These are phyloP conservation scores for Phycomyces blakesleeanus DNA, from an alignment of 192 early-diverging fungal genomes.

Conservation along the genomic window DNA sequence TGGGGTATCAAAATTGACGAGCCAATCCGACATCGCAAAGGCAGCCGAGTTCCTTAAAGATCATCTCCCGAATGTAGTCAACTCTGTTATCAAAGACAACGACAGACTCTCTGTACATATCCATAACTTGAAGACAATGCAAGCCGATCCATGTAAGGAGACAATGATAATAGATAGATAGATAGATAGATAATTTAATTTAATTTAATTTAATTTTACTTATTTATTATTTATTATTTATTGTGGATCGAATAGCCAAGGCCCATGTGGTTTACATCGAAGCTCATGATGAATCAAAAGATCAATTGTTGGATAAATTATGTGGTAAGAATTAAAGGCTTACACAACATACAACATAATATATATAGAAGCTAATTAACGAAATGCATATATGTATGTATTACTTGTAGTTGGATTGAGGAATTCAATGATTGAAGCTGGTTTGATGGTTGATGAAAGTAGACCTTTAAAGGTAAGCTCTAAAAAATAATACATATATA, in stretches of 20 bases:
- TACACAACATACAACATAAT: too few relatives aligned
- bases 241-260: too few relatives aligned
- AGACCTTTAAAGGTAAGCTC: slow-evolving; percentile 32
- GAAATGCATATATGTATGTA: too few relatives aligned
- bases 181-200: too few relatives aligned
- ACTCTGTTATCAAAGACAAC: background rate
- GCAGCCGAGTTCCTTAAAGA: slow-evolving; percentile 22
- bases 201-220: too few relatives aligned
- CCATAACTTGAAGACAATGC: slow-evolving; percentile 22
- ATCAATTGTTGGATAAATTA: slow-evolving; percentile 14
- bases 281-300: slow-evolving; percentile 24
- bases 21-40: slow-evolving; percentile 20
- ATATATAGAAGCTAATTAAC: too few relatives aligned
- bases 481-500: too few relatives aligned
- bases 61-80: slow-evolving; percentile 3
- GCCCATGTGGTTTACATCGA: slow-evolving; percentile 27
- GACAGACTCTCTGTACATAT: slow-evolving; percentile 14
- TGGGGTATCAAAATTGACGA: slow-evolving; percentile 27
- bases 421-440: slow-evolving; percentile 17
- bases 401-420: slow-evolving; percentile 6
- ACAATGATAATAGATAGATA: too few relatives aligned
- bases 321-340: slow-evolving; percentile 27
- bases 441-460: slow-evolving; percentile 19
- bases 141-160: slow-evolving; percentile 20
- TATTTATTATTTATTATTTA: too few relatives aligned